A percentile compares a stretch with the other conserved stretches of the same genome.
Conservation (phyloP, 257 asterid genomes). For the Echium plantagineum region DNA sequence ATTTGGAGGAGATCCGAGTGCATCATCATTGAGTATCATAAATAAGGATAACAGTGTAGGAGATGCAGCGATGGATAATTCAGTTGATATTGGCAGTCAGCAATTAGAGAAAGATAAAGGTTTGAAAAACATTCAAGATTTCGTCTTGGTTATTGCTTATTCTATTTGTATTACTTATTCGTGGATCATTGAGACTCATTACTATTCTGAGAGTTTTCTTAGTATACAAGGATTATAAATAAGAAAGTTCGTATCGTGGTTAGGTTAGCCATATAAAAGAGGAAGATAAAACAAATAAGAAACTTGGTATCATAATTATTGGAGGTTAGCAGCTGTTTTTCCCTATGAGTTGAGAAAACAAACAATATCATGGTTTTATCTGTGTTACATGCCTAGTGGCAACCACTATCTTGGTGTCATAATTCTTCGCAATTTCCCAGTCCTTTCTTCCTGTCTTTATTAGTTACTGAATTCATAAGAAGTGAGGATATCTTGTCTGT, state of each 20-base stretch:
- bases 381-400: no score
- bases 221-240: not conserved
- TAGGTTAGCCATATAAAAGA: not conserved
- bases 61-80: conserved; percentile 10
- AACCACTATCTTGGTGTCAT: no score
- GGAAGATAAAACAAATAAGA: not conserved
- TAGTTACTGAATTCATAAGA: no score
- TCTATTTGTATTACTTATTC: no score
- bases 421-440: no score
- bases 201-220: not conserved
- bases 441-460: no score
- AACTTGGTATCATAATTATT: no score
- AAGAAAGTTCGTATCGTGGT: no score
- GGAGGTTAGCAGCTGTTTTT: no score
- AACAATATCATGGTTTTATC: no score
- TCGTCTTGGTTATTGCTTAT: not conserved
- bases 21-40: conserved; percentile 16
- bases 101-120: not conserved
- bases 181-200: not conserved
- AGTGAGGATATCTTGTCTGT: no score
- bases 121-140: not conserved
- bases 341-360: no score
- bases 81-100: not conserved
- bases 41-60: conserved; percentile 15
- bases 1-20: conserved; percentile 9